A percentile compares a stretch with the other conserved stretches of the same genome.
phyloP scores from a whole-genome alignment of 371 early-diverging fungal genomes.

The Parasitella parasitica region DNA sequence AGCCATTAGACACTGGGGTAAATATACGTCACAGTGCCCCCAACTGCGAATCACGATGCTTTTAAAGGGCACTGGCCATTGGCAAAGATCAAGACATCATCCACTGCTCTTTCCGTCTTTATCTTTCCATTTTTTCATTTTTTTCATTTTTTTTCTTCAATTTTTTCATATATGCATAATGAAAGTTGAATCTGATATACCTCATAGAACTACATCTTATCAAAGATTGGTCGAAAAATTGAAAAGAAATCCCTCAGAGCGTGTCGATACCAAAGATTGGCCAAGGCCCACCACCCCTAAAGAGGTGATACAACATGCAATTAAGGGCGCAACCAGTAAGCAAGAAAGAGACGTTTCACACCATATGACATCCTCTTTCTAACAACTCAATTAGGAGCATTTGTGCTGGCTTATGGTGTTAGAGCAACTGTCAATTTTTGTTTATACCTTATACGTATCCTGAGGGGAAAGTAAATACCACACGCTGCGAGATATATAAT shows the following conservation, averaged over 20 bases:
- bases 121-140: background rate
- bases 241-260: constrained; percentile 37
- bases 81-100: background rate
- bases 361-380: background rate
- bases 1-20: constrained; percentile 5
- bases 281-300: constrained; percentile 33
- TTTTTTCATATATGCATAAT: too few relatives aligned
- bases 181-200: constrained; percentile 1
- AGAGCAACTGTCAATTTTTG: constrained; percentile 52
- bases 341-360: too few relatives aligned
- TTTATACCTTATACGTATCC: constrained; percentile 42
- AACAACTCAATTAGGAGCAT: constrained; percentile 35
- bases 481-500: background rate
- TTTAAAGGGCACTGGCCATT: background rate
- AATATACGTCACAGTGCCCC: constrained; percentile 12
- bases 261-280: constrained; percentile 37
- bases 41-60: background rate
- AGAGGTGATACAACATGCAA: constrained; percentile 42
- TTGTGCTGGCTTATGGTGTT: constrained; percentile 48
- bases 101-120: background rate
- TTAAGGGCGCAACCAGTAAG: constrained; percentile 51
- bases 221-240: constrained; percentile 41
- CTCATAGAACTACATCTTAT: constrained; percentile 37
- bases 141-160: background rate
- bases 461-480: constrained; percentile 45